Evolutionary conservation across 345 rosid species (phyloP).

Genomic region (Gynandropsis gynandra): DNA sequence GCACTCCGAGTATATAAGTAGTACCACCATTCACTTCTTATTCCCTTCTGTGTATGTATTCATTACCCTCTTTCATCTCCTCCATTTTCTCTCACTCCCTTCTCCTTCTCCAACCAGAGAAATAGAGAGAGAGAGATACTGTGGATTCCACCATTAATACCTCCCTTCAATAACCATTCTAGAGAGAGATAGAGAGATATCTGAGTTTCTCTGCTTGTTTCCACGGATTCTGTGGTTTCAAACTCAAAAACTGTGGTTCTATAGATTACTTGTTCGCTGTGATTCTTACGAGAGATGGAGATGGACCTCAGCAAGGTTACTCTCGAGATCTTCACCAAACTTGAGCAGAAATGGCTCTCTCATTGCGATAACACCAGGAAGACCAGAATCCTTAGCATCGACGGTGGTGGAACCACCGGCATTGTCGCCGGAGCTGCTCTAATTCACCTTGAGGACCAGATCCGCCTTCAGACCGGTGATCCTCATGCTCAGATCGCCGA

Average conservation of each 20-base stretch:
- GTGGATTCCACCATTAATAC: conserved; percentile 16
- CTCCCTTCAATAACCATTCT: conserved; percentile 20
- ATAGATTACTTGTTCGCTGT: not conserved
- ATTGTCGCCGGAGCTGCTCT: conserved; percentile 61
- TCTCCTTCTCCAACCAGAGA: not conserved
- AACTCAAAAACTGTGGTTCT: not conserved
- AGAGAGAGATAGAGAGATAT: not conserved
- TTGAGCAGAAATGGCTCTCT: conserved; percentile 89
- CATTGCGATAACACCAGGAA: conserved; percentile 60
- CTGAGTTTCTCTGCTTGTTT: not conserved
- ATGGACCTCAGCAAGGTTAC: conserved; percentile 92
- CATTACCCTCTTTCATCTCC: conserved; percentile 8
- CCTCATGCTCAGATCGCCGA: conserved; percentile 66
- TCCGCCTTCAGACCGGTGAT: conserved; percentile 64
- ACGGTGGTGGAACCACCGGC: conserved; percentile 74
- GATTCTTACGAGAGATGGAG: conserved; percentile 17
- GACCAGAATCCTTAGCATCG: conserved; percentile 76
- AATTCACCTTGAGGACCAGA: conserved; percentile 79
- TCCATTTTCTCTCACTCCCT: conserved; percentile 14
- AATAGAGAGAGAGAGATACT: not conserved
- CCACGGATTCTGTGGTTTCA: not conserved
- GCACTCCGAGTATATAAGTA: conserved; percentile 20
- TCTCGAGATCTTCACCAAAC: conserved; percentile 79
- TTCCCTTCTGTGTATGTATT: conserved; percentile 23
- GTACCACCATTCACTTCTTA: conserved; percentile 20